Evolutionary conservation across 2,329 filamentous ascomycete species (phyloP), one percentile per base, ranked within the genome.

Genomic region (Chalaropsis ovoidea): DNA sequence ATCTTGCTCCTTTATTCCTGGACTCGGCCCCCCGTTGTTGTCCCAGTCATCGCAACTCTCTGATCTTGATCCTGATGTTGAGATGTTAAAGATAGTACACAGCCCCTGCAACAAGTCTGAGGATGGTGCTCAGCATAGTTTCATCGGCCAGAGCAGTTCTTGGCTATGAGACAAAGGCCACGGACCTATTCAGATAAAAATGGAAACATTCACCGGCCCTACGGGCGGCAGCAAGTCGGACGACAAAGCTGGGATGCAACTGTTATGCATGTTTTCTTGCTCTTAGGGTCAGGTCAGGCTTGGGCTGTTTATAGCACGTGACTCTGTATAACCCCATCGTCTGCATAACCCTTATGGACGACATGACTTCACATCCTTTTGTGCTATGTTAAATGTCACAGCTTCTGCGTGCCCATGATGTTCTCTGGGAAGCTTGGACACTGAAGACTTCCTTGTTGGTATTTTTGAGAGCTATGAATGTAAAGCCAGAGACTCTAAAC

Each of bases 301-400:
- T 7, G 1, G 3, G 2, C 1, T 35, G 0, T 6, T 4, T n/a
- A 27, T n/a, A n/a, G n/a, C n/a, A n/a, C n/a, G n/a, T n/a, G n/a
- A n/a, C n/a, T n/a, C n/a, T n/a, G n/a, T n/a, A n/a, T n/a, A 43
- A 43, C 11, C 42, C 22, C 10, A 10, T 56, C 8, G 11, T 0
- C 1, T 31, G 1, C 17, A 1, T 3, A 56, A 56, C 52, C 52
- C 52, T 56, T 17, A 7, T 31, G 22, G 15, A 10, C 5, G 49
- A 54, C 24, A 10, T 45, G n/a, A 6, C 7, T n/a, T 45, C 31
- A 31, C 31, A 31, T 31, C 31, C 2, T 6, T 31, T 6, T 31
- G 31, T 31, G 31, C 3, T 6, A 31, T 31, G 31, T 3, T 10
- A 5, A 2, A 31, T 31, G 31, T 3, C 42, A 5, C 42, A 43